Conservation (phyloP, 2,329 filamentous ascomycete species). For the Cladophialophora exuberans region DNA sequence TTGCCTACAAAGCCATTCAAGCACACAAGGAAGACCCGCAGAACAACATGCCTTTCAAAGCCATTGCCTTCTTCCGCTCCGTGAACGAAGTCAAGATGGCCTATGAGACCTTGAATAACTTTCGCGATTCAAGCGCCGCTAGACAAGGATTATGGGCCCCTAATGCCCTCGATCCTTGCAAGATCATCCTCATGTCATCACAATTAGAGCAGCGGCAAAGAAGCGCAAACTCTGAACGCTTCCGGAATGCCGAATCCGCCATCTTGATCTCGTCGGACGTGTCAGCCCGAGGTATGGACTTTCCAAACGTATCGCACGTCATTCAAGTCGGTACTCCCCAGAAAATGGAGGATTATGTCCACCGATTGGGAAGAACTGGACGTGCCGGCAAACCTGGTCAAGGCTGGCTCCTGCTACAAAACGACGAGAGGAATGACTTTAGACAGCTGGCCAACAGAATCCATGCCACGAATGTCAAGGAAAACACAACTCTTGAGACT, state of each 20-base stretch:
- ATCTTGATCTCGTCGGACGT: conserved; percentile 56
- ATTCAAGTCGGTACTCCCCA: conserved; percentile 55
- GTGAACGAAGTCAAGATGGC: conserved; percentile 74
- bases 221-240: conserved; percentile 70
- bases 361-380: conserved; percentile 47
- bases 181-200: conserved; percentile 69
- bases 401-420: conserved; percentile 62
- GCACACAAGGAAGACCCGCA: conserved; percentile 42
- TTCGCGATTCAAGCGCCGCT: conserved; percentile 49
- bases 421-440: conserved; percentile 52
- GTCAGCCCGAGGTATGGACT: conserved; percentile 56
- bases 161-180: conserved; percentile 72
- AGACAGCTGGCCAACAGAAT: conserved; percentile 55
- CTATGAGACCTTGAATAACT: conserved; percentile 59
- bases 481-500: conserved; percentile 47
- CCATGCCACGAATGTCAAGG: conserved; percentile 53
- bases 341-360: conserved; percentile 52
- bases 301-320: conserved; percentile 54
- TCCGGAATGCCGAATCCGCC: conserved; percentile 60
- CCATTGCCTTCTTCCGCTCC: conserved; percentile 89
- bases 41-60: conserved; percentile 75
- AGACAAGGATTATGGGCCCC: conserved; percentile 56
- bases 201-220: conserved; percentile 71
- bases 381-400: conserved; percentile 60
- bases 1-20: conserved; percentile 61